These are phyloP conservation scores for Eucalyptus lansdowneana DNA, from an alignment of 345 rosid species.

Conservation along the genomic window DNA sequence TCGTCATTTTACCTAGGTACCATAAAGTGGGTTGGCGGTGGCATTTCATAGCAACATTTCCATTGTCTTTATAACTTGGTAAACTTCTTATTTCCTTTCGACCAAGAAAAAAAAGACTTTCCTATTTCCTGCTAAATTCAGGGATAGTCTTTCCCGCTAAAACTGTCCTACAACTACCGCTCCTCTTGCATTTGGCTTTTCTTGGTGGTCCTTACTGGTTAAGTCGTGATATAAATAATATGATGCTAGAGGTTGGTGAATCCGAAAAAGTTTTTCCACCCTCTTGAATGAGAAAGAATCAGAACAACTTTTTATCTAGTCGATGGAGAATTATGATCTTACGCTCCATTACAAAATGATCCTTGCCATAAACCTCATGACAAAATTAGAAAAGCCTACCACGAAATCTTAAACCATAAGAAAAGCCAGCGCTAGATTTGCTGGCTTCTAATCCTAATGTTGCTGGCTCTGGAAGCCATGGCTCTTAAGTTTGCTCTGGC, in stretches of 20 bases:
- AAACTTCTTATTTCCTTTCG: not conserved
- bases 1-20: not conserved
- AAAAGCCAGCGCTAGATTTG: not conserved
- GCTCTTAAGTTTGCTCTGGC: constrained; percentile 91
- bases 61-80: not conserved
- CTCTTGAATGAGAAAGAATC: not conserved
- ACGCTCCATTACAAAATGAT: not conserved
- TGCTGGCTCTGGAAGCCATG: constrained; percentile 79
- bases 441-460: constrained; percentile 22
- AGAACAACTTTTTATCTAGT: not conserved
- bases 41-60: not conserved
- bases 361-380: not conserved
- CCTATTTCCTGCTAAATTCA: not conserved
- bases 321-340: not conserved
- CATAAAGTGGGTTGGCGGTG: not conserved
- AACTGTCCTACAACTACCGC: not conserved
- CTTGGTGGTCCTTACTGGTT: not conserved
- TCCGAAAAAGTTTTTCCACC: not conserved
- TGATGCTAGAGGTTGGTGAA: not conserved
- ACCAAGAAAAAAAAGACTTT: not conserved
- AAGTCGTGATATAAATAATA: not conserved
- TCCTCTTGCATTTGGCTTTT: not conserved
- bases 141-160: not conserved
- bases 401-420: not conserved
- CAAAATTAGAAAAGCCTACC: not conserved